These are phyloP conservation scores for Curvularia sp. DNA, from an alignment of 2,329 filamentous ascomycete species.

Conservation along the genomic window DNA sequence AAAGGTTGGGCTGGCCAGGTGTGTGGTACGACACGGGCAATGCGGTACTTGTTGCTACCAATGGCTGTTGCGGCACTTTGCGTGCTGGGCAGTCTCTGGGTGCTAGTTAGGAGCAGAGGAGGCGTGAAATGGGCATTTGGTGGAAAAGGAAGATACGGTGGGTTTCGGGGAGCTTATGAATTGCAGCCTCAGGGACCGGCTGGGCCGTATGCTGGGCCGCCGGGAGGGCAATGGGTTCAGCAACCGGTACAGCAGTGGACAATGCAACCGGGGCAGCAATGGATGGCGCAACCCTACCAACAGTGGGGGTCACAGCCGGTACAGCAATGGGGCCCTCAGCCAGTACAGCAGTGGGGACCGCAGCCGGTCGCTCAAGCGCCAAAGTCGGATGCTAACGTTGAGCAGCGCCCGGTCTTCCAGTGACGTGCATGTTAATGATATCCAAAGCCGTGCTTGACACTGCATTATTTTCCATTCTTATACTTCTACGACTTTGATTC, in stretches of 20 bases:
- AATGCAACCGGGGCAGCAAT: constrained; percentile 16
- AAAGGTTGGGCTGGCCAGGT: constrained; percentile 34
- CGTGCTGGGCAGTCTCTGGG: constrained; percentile 26
- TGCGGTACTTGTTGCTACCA: constrained; percentile 34
- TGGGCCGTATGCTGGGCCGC: constrained; percentile 7
- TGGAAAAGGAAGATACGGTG: constrained; percentile 39
- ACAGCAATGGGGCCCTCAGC: constrained; percentile 12
- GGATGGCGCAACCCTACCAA: constrained; percentile 2
- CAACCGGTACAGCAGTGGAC: constrained; percentile 19
- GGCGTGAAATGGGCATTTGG: constrained; percentile 38
- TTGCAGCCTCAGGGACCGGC: constrained; percentile 19
- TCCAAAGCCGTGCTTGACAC: neutral
- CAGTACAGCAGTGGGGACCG: constrained; percentile 6
- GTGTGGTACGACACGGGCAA: constrained; percentile 36
- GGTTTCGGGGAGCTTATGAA: constrained; percentile 36
- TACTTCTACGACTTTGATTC: neutral
- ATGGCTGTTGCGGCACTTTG: constrained; percentile 30
- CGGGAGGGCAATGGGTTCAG: constrained; percentile 14
- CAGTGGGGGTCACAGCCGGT: constrained; percentile 11
- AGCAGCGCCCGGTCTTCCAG: constrained; percentile 10
- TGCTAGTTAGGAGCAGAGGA: constrained; percentile 35
- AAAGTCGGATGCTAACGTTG: constrained; percentile 9
- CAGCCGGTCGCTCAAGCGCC: constrained; percentile 5
- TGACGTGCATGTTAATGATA: neutral
- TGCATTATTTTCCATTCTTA: too few relatives aligned